These are phyloP conservation scores for grape (Vitis vinifera) DNA, from an alignment of 164 flowering plant species.

Conservation along the genomic window DNA sequence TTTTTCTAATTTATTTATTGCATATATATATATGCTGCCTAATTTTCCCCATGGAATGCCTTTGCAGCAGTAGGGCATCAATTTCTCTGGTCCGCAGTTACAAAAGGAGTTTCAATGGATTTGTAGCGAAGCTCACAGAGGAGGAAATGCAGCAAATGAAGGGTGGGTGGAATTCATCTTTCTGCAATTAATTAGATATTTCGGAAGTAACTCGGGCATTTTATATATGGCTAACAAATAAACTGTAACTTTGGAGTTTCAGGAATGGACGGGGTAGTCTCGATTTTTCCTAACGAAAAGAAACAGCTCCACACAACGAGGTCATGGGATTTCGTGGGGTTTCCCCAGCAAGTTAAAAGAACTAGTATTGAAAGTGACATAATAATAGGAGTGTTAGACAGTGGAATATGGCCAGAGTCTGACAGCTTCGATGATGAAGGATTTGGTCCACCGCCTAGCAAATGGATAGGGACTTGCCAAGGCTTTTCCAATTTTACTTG, in stretches of 20 bases:
- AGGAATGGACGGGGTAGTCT: constrained; percentile 40
- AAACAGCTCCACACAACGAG: constrained; percentile 39
- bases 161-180: constrained; percentile 13
- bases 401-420: constrained; percentile 66
- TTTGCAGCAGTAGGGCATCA: constrained; percentile 17
- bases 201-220: not conserved
- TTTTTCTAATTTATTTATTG: too few relatives aligned
- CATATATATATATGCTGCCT: too few relatives aligned
- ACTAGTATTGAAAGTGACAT: constrained; percentile 30
- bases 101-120: constrained; percentile 57
- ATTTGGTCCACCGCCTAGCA: constrained; percentile 50
- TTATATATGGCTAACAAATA: not conserved
- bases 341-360: constrained; percentile 18
- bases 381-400: constrained; percentile 51
- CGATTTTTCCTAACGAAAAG: constrained; percentile 36
- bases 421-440: constrained; percentile 54
- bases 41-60: not conserved
- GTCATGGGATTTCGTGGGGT: constrained; percentile 56
- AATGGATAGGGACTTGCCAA: constrained; percentile 59
- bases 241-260: not conserved
- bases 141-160: constrained; percentile 24
- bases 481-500: constrained; percentile 48
- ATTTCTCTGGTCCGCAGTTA: constrained; percentile 37
- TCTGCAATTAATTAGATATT: not conserved
- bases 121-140: constrained; percentile 41